These are phyloP conservation scores for Nicotiana otophora DNA, from an alignment of 257 asterid genomes.

Conservation along the genomic window DNA sequence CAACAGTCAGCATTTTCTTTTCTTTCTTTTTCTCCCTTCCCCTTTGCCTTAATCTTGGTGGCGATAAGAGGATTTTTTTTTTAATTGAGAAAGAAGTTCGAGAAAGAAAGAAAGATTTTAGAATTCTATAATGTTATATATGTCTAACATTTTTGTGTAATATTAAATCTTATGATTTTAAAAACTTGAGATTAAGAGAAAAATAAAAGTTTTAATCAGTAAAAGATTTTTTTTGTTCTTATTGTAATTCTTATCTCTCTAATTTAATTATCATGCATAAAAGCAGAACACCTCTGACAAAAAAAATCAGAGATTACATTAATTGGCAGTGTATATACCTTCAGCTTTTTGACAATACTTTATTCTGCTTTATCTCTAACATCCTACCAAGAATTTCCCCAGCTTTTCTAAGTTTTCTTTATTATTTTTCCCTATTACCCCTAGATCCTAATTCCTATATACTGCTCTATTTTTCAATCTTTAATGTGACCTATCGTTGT, in stretches of 20 bases:
- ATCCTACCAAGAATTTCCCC: background rate
- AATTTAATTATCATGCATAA: background rate
- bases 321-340: background rate
- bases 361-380: background rate
- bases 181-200: no score
- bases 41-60: background rate
- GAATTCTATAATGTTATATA: no score
- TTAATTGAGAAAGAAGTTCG: no score
- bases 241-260: background rate
- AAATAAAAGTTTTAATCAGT: no score
- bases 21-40: background rate
- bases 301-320: constrained; percentile 1
- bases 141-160: no score
- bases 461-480: background rate
- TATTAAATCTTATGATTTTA: no score
- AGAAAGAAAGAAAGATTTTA: no score
- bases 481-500: background rate
- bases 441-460: background rate
- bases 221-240: background rate
- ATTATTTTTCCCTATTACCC: background rate
- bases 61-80: no score
- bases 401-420: background rate
- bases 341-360: background rate
- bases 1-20: background rate
- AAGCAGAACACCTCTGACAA: background rate